Evolutionary conservation across 208 protist genomes (phyloP).

Genomic region (Leishmania mexicana): DNA sequence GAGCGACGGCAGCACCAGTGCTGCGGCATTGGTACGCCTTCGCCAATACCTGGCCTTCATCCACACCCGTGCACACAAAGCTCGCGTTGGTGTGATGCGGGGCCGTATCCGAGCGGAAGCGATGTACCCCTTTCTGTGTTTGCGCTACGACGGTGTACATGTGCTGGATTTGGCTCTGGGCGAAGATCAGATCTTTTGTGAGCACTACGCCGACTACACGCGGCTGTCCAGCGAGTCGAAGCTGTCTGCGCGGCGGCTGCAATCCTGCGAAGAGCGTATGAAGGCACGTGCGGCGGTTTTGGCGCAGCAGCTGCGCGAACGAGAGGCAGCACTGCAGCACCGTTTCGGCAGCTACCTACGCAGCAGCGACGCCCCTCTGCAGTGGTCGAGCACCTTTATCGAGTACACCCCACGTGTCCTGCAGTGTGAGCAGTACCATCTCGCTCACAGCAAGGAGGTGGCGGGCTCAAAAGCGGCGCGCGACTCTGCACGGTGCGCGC

Average conservation of each 20-base stretch:
- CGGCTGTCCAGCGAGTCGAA: constrained; percentile 10
- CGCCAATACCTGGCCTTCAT: constrained; percentile 43
- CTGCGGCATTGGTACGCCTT: neutral
- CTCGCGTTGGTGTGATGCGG: constrained; percentile 32
- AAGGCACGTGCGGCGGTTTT: constrained; percentile 15
- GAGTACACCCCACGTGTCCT: constrained; percentile 31
- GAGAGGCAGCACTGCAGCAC: constrained; percentile 25
- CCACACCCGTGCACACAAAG: constrained; percentile 42
- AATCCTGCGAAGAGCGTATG: constrained; percentile 25
- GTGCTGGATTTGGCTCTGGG: constrained; percentile 43
- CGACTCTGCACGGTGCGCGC: constrained; percentile 10
- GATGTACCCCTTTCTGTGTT: constrained; percentile 48
- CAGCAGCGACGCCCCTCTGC: constrained; percentile 13
- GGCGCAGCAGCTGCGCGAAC: constrained; percentile 15
- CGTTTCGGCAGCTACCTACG: constrained; percentile 33
- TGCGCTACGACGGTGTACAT: constrained; percentile 48
- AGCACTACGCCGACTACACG: constrained; percentile 26
- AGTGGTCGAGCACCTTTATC: constrained; percentile 16
- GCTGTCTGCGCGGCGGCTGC: constrained; percentile 8
- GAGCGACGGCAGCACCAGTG: neutral
- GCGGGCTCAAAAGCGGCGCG: constrained; percentile 1
- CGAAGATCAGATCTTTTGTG: constrained; percentile 34
- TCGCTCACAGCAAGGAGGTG: neutral
- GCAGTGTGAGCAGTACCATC: constrained; percentile 23
- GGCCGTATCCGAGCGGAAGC: constrained; percentile 41